Percentiles rank a stretch among this genome's conserved stretches.
Evolutionary conservation across 2,329 filamentous ascomycete genomes (phyloP).

Genomic region (Diplodia sapinea): DNA sequence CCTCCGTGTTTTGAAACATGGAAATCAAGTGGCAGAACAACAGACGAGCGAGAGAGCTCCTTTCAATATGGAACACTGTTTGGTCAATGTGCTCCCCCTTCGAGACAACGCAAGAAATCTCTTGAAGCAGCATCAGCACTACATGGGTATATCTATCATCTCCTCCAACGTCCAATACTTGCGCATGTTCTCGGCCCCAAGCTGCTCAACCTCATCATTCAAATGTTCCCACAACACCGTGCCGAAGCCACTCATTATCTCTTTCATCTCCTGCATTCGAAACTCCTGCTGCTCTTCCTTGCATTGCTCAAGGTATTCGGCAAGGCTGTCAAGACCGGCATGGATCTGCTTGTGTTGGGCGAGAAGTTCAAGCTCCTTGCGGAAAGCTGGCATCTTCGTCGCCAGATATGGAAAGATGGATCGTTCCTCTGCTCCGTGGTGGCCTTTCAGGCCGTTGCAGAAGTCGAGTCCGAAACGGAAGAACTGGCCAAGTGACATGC

Average conservation of each 20-base stretch:
- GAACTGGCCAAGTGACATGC: conserved; percentile 72
- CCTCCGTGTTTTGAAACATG: too few relatives aligned
- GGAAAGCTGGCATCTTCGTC: conserved; percentile 78
- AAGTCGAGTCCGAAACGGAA: conserved; percentile 71
- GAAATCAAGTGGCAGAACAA: too few relatives aligned
- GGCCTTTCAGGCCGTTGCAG: conserved; percentile 70
- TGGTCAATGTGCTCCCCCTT: too few relatives aligned
- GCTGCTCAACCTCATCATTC: conserved; percentile 78
- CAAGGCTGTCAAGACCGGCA: conserved; percentile 70
- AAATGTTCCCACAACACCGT: conserved; percentile 81
- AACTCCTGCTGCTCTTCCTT: conserved; percentile 66
- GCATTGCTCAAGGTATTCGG: conserved; percentile 70
- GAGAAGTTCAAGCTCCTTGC: conserved; percentile 66
- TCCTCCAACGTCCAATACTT: conserved; percentile 80
- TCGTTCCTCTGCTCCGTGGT: conserved; percentile 83
- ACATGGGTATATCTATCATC: conserved; percentile 74
- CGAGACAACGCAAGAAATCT: too few relatives aligned
- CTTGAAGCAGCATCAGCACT: background rate
- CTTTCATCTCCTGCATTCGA: conserved; percentile 63
- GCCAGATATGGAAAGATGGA: conserved; percentile 82
- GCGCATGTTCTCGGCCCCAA: conserved; percentile 87
- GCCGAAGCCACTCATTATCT: conserved; percentile 78
- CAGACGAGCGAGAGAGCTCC: too few relatives aligned
- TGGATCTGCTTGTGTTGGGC: conserved; percentile 82
- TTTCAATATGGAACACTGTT: too few relatives aligned